A percentile compares a stretch with the other conserved stretches of the same genome.
phyloP scores from a whole-genome alignment of 2,329 filamentous ascomycete species.

The Nemania bipapillata region DNA sequence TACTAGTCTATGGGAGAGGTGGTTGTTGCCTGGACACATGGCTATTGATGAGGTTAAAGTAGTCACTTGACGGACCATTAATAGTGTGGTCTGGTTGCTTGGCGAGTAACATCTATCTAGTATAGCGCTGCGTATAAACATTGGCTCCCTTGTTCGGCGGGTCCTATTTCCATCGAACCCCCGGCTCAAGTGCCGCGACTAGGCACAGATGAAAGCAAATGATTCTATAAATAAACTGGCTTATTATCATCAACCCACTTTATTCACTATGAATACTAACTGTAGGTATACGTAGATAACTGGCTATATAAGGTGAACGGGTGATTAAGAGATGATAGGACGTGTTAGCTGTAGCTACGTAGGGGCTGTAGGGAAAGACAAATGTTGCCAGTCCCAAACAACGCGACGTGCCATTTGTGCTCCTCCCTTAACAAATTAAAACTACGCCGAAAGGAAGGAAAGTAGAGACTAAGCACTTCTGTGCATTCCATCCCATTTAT shows the following conservation, averaged over 20 bases:
- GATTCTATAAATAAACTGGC: slow-evolving; percentile 26
- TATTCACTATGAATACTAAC: background rate
- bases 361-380: no score
- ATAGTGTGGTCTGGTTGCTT: slow-evolving; percentile 18
- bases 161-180: slow-evolving; percentile 10
- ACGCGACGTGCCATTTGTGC: no score
- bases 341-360: background rate
- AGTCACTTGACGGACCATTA: slow-evolving; percentile 4
- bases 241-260: background rate
- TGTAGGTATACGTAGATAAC: no score
- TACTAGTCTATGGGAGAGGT: background rate
- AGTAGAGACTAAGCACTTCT: no score
- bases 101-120: slow-evolving; percentile 16
- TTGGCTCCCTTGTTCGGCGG: slow-evolving; percentile 4
- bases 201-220: slow-evolving; percentile 3
- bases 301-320: background rate
- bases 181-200: slow-evolving; percentile 24
- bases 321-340: background rate
- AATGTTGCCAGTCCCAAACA: no score
- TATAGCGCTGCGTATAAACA: background rate
- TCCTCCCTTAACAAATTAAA: no score
- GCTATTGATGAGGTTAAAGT: slow-evolving; percentile 3
- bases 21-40: slow-evolving; percentile 9
- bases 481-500: no score
- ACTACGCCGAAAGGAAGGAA: no score